These are phyloP conservation scores for Coemansia sp. DNA, from an alignment of 192 early-diverging fungal genomes.

Conservation along the genomic window DNA sequence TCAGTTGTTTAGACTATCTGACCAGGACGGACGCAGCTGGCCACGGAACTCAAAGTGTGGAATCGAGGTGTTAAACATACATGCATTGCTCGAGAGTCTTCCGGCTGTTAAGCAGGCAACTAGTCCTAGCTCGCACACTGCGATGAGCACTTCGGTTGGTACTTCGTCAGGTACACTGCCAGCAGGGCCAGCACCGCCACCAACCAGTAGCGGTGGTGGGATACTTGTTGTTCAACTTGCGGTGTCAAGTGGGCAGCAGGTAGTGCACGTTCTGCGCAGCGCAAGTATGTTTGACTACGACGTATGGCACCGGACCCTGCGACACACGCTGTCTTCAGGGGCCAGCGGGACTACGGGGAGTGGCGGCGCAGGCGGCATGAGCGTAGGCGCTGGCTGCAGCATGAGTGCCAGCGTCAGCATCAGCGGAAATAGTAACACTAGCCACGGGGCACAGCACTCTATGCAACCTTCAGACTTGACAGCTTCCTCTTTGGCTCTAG, in stretches of 20 bases:
- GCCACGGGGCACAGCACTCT: constrained; percentile 17
- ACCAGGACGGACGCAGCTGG: constrained; percentile 44
- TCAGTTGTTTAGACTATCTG: constrained; percentile 34
- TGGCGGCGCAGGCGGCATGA: constrained; percentile 14
- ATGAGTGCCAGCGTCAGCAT: constrained; percentile 39
- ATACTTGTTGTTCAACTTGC: constrained; percentile 44
- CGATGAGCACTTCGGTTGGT: background rate
- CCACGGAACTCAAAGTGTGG: constrained; percentile 24
- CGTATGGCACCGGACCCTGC: constrained; percentile 35
- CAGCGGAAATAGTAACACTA: constrained; percentile 33
- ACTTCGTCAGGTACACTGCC: background rate
- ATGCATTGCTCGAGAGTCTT: constrained; percentile 20
- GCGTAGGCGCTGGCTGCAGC: constrained; percentile 12
- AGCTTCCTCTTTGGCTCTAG: background rate
- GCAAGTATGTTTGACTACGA: constrained; percentile 38
- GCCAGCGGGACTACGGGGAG: constrained; percentile 6
- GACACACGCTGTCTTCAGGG: constrained; percentile 28
- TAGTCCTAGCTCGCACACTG: background rate
- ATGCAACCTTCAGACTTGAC: constrained; percentile 10
- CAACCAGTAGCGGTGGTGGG: constrained; percentile 17
- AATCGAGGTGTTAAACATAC: constrained; percentile 14
- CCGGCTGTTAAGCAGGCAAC: constrained; percentile 1
- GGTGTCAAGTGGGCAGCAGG: constrained; percentile 5
- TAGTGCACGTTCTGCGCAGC: constrained; percentile 22
- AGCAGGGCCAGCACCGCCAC: background rate